These are phyloP conservation scores for Flaveria bidentis DNA, from an alignment of 129 eudicot genomes.

Conservation along the genomic window DNA sequence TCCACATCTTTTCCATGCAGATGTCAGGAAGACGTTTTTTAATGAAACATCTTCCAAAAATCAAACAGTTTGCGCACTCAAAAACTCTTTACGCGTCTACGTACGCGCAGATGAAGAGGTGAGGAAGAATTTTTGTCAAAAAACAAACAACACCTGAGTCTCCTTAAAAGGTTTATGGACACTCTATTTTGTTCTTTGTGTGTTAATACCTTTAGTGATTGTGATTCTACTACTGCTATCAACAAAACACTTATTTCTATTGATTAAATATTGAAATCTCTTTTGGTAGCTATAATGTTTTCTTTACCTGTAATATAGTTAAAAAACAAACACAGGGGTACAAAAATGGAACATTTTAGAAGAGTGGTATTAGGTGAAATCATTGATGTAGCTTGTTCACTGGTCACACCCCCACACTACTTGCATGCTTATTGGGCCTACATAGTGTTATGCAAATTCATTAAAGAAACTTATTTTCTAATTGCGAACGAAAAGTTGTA, in stretches of 20 bases:
- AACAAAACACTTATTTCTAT: background rate
- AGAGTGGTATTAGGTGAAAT: conserved; percentile 29
- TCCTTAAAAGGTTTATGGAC: background rate
- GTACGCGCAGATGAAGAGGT: too few relatives aligned
- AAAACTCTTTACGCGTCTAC: too few relatives aligned
- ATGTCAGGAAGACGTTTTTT: too few relatives aligned
- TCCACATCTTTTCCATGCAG: too few relatives aligned
- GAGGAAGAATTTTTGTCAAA: too few relatives aligned
- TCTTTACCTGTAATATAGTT: background rate
- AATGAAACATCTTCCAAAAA: too few relatives aligned
- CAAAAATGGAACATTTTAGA: conserved; percentile 17
- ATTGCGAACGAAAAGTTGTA: background rate
- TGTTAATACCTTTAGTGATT: background rate
- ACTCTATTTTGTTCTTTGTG: background rate
- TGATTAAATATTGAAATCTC: background rate
- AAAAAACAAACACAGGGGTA: background rate
- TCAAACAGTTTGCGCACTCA: too few relatives aligned
- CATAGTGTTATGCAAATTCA: background rate
- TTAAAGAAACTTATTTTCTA: background rate
- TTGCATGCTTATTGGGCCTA: conserved; percentile 23
- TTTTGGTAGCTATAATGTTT: background rate
- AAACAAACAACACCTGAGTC: too few relatives aligned
- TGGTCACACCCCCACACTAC: conserved; percentile 18
- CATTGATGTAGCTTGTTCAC: conserved; percentile 15
- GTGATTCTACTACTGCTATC: background rate